A percentile compares a stretch with the other conserved stretches of the same genome.
Evolutionary conservation across 2,329 filamentous ascomycete genomes (phyloP).

Genomic region (Fusarium illudens): DNA sequence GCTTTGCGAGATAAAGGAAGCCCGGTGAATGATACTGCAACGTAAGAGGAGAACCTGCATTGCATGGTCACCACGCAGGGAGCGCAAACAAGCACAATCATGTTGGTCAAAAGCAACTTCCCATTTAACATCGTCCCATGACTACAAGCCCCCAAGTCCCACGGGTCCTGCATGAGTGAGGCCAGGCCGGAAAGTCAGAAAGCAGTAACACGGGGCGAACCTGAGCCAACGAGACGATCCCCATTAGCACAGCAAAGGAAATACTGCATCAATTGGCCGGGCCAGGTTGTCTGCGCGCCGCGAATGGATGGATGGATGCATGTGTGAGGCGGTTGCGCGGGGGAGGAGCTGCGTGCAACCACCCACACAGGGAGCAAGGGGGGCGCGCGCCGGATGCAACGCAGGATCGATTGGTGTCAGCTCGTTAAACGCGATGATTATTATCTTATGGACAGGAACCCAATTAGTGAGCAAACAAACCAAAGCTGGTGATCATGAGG

Average conservation of each 20-base stretch:
- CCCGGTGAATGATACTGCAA: too few species aligned
- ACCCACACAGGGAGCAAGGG: slow-evolving; percentile 20
- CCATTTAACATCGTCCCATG: not conserved
- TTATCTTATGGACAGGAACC: not conserved
- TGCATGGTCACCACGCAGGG: not conserved
- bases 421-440: not conserved
- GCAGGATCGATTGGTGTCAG: not conserved
- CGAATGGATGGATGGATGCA: slow-evolving; percentile 1
- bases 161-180: slow-evolving; percentile 24
- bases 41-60: not conserved
- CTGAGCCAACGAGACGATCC: slow-evolving; percentile 28
- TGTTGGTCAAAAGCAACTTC: not conserved
- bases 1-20: too few species aligned
- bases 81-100: not conserved
- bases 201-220: not conserved
- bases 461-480: not conserved
- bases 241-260: slow-evolving; percentile 14
- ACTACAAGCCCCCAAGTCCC: slow-evolving; percentile 5
- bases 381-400: not conserved
- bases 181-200: not conserved
- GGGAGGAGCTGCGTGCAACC: slow-evolving; percentile 22
- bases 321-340: slow-evolving; percentile 16
- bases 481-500: not conserved
- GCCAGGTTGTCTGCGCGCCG: not conserved
- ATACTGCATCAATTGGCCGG: slow-evolving; percentile 17